Evolutionary conservation across 148 eudicot genomes (phyloP).

Genomic region (Diospyros lotus): DNA sequence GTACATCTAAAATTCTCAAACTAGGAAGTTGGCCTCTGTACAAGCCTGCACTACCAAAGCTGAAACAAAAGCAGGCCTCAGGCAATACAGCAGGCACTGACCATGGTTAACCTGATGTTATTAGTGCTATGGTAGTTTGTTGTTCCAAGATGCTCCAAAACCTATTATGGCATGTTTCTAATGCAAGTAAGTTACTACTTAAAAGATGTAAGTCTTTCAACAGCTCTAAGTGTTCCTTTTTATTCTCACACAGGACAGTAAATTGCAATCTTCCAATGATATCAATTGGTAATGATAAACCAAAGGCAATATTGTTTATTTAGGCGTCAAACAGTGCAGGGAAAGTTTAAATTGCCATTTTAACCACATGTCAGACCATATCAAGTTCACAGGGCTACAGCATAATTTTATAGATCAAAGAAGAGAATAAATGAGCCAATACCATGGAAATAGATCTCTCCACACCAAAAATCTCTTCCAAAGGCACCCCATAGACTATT

Average conservation of each 20-base stretch:
- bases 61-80: too few relatives aligned
- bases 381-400: too few relatives aligned
- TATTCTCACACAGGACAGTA: not conserved
- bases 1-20: not conserved
- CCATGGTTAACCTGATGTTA: too few relatives aligned
- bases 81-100: too few relatives aligned
- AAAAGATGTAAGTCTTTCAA: not conserved
- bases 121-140: too few relatives aligned
- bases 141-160: too few relatives aligned
- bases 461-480: conserved; percentile 62
- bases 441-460: conserved; percentile 52
- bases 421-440: conserved; percentile 19
- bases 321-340: too few relatives aligned
- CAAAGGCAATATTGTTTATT: not conserved
- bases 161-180: too few relatives aligned
- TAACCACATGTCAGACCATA: not conserved
- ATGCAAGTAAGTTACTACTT: not conserved
- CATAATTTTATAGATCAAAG: not conserved
- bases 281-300: not conserved
- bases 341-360: not conserved
- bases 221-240: not conserved
- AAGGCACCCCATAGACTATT: conserved; percentile 68
- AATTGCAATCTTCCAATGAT: not conserved
- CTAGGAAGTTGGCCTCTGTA: not conserved
- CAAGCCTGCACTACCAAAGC: not conserved